Conservation (phyloP, 305 asterid species). For the Rubia peregrina region DNA sequence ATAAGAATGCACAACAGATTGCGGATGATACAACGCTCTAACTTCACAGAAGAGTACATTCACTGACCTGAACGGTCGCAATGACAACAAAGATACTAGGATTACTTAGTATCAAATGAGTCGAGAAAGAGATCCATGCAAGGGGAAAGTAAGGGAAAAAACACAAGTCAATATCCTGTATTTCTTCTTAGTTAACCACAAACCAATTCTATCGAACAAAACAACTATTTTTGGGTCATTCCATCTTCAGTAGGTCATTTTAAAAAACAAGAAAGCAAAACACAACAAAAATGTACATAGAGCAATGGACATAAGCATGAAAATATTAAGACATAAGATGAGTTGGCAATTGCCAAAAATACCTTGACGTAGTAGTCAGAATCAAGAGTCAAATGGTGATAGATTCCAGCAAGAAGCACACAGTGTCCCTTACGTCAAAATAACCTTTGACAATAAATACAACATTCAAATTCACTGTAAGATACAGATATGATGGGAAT, state of each 20-base stretch:
- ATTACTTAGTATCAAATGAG: background rate
- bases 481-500: background rate
- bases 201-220: background rate
- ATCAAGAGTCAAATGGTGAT: constrained; percentile 86
- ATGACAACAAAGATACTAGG: constrained; percentile 11
- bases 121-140: background rate
- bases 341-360: constrained; percentile 8
- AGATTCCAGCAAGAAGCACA: constrained; percentile 85
- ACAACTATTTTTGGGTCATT: background rate
- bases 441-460: constrained; percentile 41
- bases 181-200: background rate
- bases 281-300: too few relatives aligned
- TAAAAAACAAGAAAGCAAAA: too few relatives aligned
- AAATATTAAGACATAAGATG: background rate
- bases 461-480: background rate
- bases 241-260: background rate
- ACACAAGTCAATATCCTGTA: background rate
- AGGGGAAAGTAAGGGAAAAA: too few relatives aligned
- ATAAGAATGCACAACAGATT: too few relatives aligned
- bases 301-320: too few relatives aligned
- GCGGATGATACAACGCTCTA: too few relatives aligned
- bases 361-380: constrained; percentile 74
- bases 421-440: constrained; percentile 72
- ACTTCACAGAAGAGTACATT: too few relatives aligned
- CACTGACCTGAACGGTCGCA: too few relatives aligned